Base-by-base conservation (phyloP, 306 rosid genomes). In the Hippophae rhamnoides region DNA sequence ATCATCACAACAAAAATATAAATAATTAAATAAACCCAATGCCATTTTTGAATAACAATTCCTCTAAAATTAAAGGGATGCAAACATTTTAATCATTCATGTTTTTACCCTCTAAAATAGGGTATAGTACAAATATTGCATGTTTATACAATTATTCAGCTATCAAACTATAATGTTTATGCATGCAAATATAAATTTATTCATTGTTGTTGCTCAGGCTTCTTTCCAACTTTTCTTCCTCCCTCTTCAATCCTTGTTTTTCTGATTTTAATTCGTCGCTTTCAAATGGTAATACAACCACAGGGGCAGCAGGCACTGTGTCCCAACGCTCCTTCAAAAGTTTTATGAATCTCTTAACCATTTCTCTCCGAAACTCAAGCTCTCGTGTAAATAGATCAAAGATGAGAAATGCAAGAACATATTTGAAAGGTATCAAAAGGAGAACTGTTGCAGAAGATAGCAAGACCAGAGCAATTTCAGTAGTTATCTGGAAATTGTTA, bases 251-350 rank as follows among this genome's bases (percentile, higher is more conserved):
- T 27, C 42, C 43, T 55, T 72, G 67, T 38, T 74, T 64, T 71
- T 79, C 67, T 60, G 85, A 54, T 55, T 48, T 66, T 47, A 79
- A 65, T 53, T 70, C 84, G 40, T 71, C 67, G 60, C 71, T 71
- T 76, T 84, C 86, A 66, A 70, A 85, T 38, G 98, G 98, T 62
- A 92, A 74, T 63, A 92, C 86, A 43, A 84, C 79, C 41, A 92
- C 96, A 7, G 98, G 95, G 38, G 96, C 76, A 52, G 95, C 96
- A 54, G 98, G 98, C 67, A 92, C 92, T 2, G 82, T 67, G 57
- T 74, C 84, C 98, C 98, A 92, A n/a, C 89, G 87, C 63, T 83
- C 96, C 74, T 81, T 87, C 67, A 92, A 12, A 27, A 87, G 0
- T 23, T 13, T 78, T n/a, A 55, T 73, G 73, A 92, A 87, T 60